Conservation (phyloP, 1,284 basidiomycete genomes). For the Gymnopus androsaceus region DNA sequence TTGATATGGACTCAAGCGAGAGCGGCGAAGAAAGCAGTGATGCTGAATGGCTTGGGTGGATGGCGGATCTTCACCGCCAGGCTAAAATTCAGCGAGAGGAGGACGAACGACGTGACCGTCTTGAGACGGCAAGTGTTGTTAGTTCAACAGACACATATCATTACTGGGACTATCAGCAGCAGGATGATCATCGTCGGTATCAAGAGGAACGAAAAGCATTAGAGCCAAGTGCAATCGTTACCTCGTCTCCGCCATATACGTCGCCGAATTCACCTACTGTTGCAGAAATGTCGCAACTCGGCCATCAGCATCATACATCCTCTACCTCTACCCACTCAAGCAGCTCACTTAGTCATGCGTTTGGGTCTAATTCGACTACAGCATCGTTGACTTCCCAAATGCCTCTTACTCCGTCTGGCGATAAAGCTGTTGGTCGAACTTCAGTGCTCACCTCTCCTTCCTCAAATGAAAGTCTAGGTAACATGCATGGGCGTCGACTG, state of each 20-base stretch:
- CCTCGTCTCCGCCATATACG: constrained; percentile 3
- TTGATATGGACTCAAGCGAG: constrained; percentile 25
- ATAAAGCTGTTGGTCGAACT: neutral
- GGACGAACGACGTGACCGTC: neutral
- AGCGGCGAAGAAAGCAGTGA: constrained; percentile 47
- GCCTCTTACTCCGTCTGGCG: neutral
- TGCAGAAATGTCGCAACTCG: neutral
- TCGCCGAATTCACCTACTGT: constrained; percentile 7
- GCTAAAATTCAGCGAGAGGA: constrained; percentile 19
- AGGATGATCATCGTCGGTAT: constrained; percentile 23
- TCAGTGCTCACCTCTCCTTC: constrained; percentile 14
- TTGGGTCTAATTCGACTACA: neutral
- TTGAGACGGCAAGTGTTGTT: constrained; percentile 4
- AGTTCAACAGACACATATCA: constrained; percentile 1
- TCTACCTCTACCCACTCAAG: constrained; percentile 34
- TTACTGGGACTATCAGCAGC: constrained; percentile 9
- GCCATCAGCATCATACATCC: constrained; percentile 20
- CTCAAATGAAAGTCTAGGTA: constrained; percentile 15
- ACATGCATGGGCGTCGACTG: constrained; percentile 1
- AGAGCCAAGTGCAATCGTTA: constrained; percentile 30
- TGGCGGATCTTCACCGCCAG: constrained; percentile 50
- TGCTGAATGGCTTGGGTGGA: constrained; percentile 63
- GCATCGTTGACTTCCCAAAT: neutral
- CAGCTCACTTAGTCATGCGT: constrained; percentile 20
- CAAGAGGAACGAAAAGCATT: constrained; percentile 23